Base-by-base conservation (phyloP, 2,329 filamentous ascomycete species). In the Colletotrichum australisinense region DNA sequence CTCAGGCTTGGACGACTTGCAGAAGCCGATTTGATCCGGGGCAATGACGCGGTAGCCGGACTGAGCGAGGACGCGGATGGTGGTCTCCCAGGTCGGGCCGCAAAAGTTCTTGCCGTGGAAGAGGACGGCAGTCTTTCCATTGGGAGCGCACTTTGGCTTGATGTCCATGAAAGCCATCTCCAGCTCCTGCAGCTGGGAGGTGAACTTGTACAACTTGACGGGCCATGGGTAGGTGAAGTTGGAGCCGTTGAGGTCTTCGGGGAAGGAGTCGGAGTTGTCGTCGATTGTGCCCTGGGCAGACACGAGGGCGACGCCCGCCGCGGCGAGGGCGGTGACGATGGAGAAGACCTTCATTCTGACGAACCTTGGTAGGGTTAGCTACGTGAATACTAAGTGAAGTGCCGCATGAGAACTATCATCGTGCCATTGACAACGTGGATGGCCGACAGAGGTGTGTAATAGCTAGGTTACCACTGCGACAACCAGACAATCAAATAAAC, bases 31-130 rank as follows among this genome's bases (percentile, higher is more conserved):
- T 74, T 90, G 87, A 75, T 90, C 88, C 0, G 87, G 86, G 2
- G 87, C 80, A 63, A 90, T 84, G 64, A 89, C 86, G 52, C 88
- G 86, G 75, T 88, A 89, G 55, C 87, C 88, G 32, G 77, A 78
- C 2, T 76, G 74, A 4, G 81, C 76, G 67, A 90, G 83, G 12
- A 80, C 78, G 12, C 78, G 74, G n/a, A 86, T 85, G 16, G 87
- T 89, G 19, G 78, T 79, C 67, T 84, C 81, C 88, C 88, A 90
- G 8, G 88, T 90, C 26, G 86, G 81, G 46, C 83, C 85, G 78
- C 88, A 90, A 75, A 90, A 90, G 79, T 89, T 89, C 79, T 88
- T 89, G 75, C 88, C 88, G 76, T 90, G 88, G 19, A 90, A 78
- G 42, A 89, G 82, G 9, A 88, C 79, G 30, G 84, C 86, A 0